These are phyloP conservation scores for Sphagnum magellanicum DNA, from an alignment of 228 moss, liverwort and hornwort genomes.

Conservation along the genomic window DNA sequence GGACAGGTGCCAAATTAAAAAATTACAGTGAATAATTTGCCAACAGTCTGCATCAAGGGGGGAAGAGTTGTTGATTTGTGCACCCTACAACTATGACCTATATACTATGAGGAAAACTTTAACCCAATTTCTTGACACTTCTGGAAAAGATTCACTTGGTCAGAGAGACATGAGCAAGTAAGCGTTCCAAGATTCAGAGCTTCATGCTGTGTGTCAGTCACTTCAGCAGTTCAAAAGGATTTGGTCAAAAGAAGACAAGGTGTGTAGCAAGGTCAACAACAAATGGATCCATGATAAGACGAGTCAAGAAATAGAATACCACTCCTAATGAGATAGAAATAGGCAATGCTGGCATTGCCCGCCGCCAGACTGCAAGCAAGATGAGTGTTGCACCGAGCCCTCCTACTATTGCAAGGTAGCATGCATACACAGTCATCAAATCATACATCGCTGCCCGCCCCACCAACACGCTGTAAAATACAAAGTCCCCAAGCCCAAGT, in stretches of 20 bases:
- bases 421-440: conserved; percentile 98
- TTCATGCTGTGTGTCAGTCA: too few relatives aligned
- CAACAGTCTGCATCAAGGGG: too few relatives aligned
- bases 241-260: conserved; percentile 64
- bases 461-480: conserved; percentile 95
- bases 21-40: too few relatives aligned
- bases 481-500: conserved; percentile 90
- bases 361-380: conserved; percentile 76
- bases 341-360: conserved; percentile 93
- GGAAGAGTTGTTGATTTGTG: too few relatives aligned
- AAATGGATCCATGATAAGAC: conserved; percentile 84
- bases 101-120: too few relatives aligned
- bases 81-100: too few relatives aligned
- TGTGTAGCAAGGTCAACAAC: conserved; percentile 68
- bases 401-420: conserved; percentile 89
- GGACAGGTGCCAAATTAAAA: too few relatives aligned
- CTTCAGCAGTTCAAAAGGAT: neutral
- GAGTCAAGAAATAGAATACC: conserved; percentile 80
- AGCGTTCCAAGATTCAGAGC: too few relatives aligned
- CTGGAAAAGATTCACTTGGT: too few relatives aligned
- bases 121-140: too few relatives aligned
- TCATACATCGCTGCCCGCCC: conserved; percentile 99
- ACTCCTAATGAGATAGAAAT: conserved; percentile 92
- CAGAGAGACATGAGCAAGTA: too few relatives aligned
- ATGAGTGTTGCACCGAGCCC: conserved; percentile 81